Percentiles rank a stretch among this genome's conserved stretches.
phyloP scores from a whole-genome alignment of 2,329 filamentous ascomycete genomes.

The Xenosphaeropsis pyriputrescens region DNA sequence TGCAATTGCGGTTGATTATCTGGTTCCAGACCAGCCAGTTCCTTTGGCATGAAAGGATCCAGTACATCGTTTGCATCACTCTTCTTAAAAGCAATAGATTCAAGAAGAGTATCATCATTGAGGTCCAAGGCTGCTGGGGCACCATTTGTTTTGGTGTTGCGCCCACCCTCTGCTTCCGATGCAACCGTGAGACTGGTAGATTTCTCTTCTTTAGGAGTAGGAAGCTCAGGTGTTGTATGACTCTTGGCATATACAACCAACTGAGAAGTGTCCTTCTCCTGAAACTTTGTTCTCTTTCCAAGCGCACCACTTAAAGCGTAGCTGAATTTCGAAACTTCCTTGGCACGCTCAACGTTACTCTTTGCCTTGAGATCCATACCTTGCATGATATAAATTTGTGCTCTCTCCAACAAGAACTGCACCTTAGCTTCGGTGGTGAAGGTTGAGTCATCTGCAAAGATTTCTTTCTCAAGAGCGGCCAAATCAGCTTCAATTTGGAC shows the following conservation, averaged over 20 bases:
- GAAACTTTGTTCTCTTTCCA: slow-evolving; percentile 72
- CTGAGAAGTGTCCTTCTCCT: slow-evolving; percentile 71
- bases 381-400: slow-evolving; percentile 72
- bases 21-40: slow-evolving; percentile 53
- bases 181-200: background rate
- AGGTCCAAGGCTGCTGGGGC: slow-evolving; percentile 58
- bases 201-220: slow-evolving; percentile 6
- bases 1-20: slow-evolving; percentile 70
- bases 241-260: slow-evolving; percentile 84
- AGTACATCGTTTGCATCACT: slow-evolving; percentile 24
- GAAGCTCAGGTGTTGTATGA: slow-evolving; percentile 15
- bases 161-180: slow-evolving; percentile 6
- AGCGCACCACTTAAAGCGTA: slow-evolving; percentile 77
- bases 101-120: slow-evolving; percentile 86
- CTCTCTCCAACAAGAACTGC: slow-evolving; percentile 67
- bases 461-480: slow-evolving; percentile 26
- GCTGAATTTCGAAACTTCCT: slow-evolving; percentile 51
- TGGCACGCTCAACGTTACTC: slow-evolving; percentile 54
- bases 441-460: slow-evolving; percentile 20
- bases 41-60: slow-evolving; percentile 37
- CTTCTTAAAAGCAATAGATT: slow-evolving; percentile 63
- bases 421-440: slow-evolving; percentile 38
- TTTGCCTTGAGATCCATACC: slow-evolving; percentile 65
- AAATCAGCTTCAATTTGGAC: slow-evolving; percentile 44
- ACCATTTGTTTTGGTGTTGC: slow-evolving; percentile 17